Percentiles rank a stretch among this genome's conserved stretches.
These are phyloP conservation scores for Cantharellus cinnabarinus DNA, from an alignment of 768 basidiomycete species.

Conservation along the genomic window DNA sequence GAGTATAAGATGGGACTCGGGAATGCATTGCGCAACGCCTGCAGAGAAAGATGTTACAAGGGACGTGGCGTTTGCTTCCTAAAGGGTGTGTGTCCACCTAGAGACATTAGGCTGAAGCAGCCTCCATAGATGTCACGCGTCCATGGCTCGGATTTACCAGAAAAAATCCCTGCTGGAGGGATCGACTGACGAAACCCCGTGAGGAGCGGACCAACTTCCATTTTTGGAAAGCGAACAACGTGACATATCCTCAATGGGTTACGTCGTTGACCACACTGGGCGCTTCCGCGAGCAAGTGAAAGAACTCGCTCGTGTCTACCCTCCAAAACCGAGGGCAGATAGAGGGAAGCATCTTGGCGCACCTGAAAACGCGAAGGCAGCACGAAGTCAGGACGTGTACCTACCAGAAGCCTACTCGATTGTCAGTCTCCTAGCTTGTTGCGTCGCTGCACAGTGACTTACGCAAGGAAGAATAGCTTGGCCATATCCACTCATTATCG, in stretches of 20 bases:
- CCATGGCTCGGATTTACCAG: too few species aligned
- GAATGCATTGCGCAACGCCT: too few species aligned
- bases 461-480: constrained; percentile 27
- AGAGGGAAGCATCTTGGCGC: background rate
- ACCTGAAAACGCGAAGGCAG: constrained; percentile 9
- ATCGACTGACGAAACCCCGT: too few species aligned
- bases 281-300: background rate
- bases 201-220: too few species aligned
- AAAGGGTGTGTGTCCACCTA: too few species aligned
- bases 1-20: too few species aligned
- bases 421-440: constrained; percentile 19
- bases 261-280: background rate
- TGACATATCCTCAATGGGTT: background rate
- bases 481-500: constrained; percentile 47
- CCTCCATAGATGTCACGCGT: too few species aligned
- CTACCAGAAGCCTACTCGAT: constrained; percentile 57
- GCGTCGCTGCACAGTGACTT: background rate
- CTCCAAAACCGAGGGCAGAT: background rate
- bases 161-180: too few species aligned
- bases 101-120: too few species aligned
- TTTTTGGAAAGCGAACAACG: too few species aligned
- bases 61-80: too few species aligned
- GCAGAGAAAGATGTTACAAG: too few species aligned
- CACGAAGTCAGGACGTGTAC: constrained; percentile 37
- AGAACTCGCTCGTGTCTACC: background rate